phyloP scores from a whole-genome alignment of 1,284 basidiomycete species.

The Ganoderma leucocontextum region DNA sequence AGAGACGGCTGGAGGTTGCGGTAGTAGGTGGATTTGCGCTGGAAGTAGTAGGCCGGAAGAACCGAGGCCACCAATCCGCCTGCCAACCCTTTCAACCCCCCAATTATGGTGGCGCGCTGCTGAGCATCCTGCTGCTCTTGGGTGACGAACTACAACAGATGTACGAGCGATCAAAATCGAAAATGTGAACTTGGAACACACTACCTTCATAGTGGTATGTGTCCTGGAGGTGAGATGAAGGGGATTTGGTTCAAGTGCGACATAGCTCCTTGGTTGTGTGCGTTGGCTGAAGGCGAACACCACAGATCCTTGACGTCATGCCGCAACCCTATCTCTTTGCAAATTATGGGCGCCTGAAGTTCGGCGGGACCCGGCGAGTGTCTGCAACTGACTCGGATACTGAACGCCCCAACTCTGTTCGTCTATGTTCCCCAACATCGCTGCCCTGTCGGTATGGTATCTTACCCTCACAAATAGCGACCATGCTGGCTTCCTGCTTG shows the following conservation, averaged over 20 bases:
- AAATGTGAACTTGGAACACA: not conserved
- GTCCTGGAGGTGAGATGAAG: not conserved
- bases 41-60: slow-evolving; percentile 66
- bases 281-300: not conserved
- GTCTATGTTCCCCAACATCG: too few species aligned
- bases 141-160: slow-evolving; percentile 47
- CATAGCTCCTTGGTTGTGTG: not conserved
- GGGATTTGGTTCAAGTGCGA: not conserved
- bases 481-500: too few species aligned
- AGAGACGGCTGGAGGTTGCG: slow-evolving; percentile 75
- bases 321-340: not conserved
- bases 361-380: not conserved
- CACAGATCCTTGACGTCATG: not conserved
- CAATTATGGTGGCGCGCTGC: slow-evolving; percentile 61
- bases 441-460: too few species aligned
- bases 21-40: slow-evolving; percentile 68
- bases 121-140: slow-evolving; percentile 60
- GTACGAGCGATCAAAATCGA: not conserved
- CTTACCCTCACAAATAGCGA: too few species aligned
- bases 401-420: too few species aligned
- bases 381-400: too few species aligned
- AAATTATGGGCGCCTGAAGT: not conserved
- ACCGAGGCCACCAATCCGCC: slow-evolving; percentile 60
- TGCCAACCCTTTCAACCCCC: slow-evolving; percentile 70
- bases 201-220: slow-evolving; percentile 26